phyloP scores from a whole-genome alignment of 768 basidiomycete species.

The Boletus tomentosulus region DNA sequence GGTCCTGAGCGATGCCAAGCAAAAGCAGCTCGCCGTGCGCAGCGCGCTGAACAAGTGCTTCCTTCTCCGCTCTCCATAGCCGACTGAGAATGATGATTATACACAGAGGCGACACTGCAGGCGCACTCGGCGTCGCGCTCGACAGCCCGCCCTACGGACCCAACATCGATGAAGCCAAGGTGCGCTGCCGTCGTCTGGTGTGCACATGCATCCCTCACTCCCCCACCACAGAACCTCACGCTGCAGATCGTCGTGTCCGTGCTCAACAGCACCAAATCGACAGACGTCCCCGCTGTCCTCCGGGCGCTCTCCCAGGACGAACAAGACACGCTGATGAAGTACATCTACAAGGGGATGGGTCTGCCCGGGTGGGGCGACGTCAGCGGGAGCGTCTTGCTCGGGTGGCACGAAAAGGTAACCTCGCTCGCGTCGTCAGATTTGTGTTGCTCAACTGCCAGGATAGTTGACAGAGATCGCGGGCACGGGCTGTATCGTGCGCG shows the following conservation, averaged over 20 bases:
- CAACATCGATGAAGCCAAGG: constrained; percentile 88
- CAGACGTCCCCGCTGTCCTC: constrained; percentile 77
- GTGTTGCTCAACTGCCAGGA: background rate
- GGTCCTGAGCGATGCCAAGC: constrained; percentile 71
- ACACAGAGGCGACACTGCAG: constrained; percentile 69
- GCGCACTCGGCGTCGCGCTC: constrained; percentile 67
- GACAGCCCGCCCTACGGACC: constrained; percentile 87
- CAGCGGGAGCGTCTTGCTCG: constrained; percentile 59
- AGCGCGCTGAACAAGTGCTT: constrained; percentile 70
- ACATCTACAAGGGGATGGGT: constrained; percentile 95
- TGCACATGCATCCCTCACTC: background rate
- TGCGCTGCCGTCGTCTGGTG: constrained; percentile 26
- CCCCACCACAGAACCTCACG: constrained; percentile 58
- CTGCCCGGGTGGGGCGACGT: constrained; percentile 56
- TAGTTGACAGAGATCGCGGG: constrained; percentile 93
- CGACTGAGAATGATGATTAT: background rate
- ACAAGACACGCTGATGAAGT: constrained; percentile 95
- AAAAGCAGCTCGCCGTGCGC: constrained; percentile 68
- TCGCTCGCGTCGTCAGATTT: constrained; percentile 13
- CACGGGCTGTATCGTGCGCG: constrained; percentile 90
- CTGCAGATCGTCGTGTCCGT: constrained; percentile 81
- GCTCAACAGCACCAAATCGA: constrained; percentile 88
- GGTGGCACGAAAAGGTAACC: constrained; percentile 94
- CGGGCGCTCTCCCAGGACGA: constrained; percentile 66
- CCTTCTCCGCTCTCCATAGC: background rate